Evolutionary conservation across 805 yeast species (phyloP), one percentile per base, ranked within the genome.

Genomic region (Pichia nakasei): DNA sequence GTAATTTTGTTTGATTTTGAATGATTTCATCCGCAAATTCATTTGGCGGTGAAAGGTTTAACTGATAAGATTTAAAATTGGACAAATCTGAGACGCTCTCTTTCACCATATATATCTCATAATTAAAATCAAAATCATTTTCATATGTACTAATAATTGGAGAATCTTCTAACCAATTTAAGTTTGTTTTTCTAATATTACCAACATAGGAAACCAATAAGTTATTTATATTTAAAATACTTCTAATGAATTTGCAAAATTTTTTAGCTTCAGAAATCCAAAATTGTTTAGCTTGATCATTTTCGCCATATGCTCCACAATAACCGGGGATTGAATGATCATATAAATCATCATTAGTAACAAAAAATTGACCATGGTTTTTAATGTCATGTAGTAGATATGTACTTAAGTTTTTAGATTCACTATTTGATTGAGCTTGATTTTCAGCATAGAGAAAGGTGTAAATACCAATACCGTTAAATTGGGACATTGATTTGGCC

Each of bases 401-500:
- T 35, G 59, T 62, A 18, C 78, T 64, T 32, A 70, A 52, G 2
- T 53, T 55, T 0, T 75, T 61, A 11, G 73, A 69, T 48, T 78
- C 83, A 18, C 70, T 71, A 66, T 73, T 68, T 1, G 77, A 63
- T 1, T 72, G 56, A 17, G 48, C 50, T 3, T 55, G 52, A 0
- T 49, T 37, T 27, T 69, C 72, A 47, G 68, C 62, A 47, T 75
- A 65, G 6, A 74, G 49, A 53, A 67, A 76, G 37, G 68, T 70
- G 35, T 75, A 53, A 18, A 71, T 53, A 37, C 74, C 75, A 21
- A 74, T 67, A 0, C 72, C 66, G 35, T 70, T 64, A 43, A 66
- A 60, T 38, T 80, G 82, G 4, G 71, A 68, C 22, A 81, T 49
- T 27, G 65, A 64, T 37, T 60, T 56, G 0, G 73, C 69, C 32